Percentiles rank a stretch among this genome's conserved stretches.
These are phyloP conservation scores for Boletales sp. DNA, from an alignment of 768 basidiomycete species.

Conservation along the genomic window DNA sequence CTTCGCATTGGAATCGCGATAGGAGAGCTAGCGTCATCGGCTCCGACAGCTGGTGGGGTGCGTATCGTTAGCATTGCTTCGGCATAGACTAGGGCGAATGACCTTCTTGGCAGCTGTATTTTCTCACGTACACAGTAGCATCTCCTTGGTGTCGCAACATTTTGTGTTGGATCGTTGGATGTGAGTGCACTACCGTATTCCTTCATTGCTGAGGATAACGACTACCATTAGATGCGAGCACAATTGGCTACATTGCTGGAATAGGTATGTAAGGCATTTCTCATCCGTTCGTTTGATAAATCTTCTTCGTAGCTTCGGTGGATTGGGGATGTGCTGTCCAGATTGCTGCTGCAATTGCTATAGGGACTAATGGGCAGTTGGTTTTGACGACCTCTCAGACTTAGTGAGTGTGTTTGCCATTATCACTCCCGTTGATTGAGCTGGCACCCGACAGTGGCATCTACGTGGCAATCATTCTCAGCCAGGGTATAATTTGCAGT, in stretches of 20 bases:
- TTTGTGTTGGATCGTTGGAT: slow-evolving; percentile 65
- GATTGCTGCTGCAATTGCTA: too few species aligned
- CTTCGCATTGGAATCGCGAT: slow-evolving; percentile 35
- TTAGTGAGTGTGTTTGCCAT: too few species aligned
- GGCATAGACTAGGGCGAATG: not conserved
- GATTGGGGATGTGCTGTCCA: too few species aligned
- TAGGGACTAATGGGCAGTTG: too few species aligned
- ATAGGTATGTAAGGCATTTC: slow-evolving; percentile 20
- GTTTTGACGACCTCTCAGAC: too few species aligned
- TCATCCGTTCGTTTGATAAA: not conserved
- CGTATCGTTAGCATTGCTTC: slow-evolving; percentile 1
- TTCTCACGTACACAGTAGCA: slow-evolving; percentile 57
- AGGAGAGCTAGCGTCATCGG: slow-evolving; percentile 36
- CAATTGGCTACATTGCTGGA: slow-evolving; percentile 43
- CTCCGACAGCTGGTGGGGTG: slow-evolving; percentile 37
- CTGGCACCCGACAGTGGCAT: too few species aligned
- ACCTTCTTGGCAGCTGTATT: slow-evolving; percentile 43
- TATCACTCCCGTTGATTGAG: too few species aligned
- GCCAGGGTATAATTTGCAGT: too few species aligned
- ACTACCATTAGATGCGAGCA: slow-evolving; percentile 40
- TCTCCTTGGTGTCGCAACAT: slow-evolving; percentile 53
- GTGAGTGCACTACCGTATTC: slow-evolving; percentile 30
- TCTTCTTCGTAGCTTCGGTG: too few species aligned
- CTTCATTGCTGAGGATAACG: not conserved
- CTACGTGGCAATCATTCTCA: too few species aligned